phyloP scores from a whole-genome alignment of 2,329 filamentous ascomycete species.

The Cercospora berteroae region DNA sequence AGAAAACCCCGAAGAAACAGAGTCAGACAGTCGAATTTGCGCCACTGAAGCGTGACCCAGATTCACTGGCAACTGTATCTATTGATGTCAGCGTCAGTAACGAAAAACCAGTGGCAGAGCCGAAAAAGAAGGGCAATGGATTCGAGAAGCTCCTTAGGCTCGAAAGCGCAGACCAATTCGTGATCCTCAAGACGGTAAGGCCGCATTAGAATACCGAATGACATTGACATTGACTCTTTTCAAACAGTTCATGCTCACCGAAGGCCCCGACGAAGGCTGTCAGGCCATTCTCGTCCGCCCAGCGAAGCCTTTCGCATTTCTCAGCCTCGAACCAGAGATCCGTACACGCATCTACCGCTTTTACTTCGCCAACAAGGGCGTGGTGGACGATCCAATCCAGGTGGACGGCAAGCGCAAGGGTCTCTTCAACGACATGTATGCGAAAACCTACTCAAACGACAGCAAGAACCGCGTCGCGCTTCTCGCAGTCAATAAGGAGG shows the following conservation, averaged over 20 bases:
- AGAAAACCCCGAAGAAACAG: slow-evolving; percentile 5
- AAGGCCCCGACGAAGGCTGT: slow-evolving; percentile 35
- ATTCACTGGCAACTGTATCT: slow-evolving; percentile 19
- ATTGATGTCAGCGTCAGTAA: slow-evolving; percentile 32
- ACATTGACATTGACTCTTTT: slow-evolving; percentile 3
- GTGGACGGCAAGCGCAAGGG: slow-evolving; percentile 36
- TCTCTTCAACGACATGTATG: slow-evolving; percentile 24
- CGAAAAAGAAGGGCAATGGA: slow-evolving; percentile 24
- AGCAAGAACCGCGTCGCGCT: slow-evolving; percentile 37
- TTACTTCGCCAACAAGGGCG: slow-evolving; percentile 34
- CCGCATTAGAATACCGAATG: neutral
- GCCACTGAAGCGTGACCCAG: slow-evolving; percentile 19
- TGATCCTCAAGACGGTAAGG: slow-evolving; percentile 35
- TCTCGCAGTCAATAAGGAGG: slow-evolving; percentile 37
- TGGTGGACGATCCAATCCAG: slow-evolving; percentile 30
- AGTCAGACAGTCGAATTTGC: slow-evolving; percentile 15
- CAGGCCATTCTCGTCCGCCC: slow-evolving; percentile 40
- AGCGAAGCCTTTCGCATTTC: slow-evolving; percentile 36
- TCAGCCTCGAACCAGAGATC: slow-evolving; percentile 32
- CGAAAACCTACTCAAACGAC: slow-evolving; percentile 36
- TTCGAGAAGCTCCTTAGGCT: slow-evolving; percentile 36
- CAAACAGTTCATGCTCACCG: slow-evolving; percentile 30
- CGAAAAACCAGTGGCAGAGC: slow-evolving; percentile 21
- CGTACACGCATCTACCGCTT: slow-evolving; percentile 34
- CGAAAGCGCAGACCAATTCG: slow-evolving; percentile 34